Base-by-base conservation (phyloP, 768 basidiomycete genomes). In the Leucocoprinus sp. region DNA sequence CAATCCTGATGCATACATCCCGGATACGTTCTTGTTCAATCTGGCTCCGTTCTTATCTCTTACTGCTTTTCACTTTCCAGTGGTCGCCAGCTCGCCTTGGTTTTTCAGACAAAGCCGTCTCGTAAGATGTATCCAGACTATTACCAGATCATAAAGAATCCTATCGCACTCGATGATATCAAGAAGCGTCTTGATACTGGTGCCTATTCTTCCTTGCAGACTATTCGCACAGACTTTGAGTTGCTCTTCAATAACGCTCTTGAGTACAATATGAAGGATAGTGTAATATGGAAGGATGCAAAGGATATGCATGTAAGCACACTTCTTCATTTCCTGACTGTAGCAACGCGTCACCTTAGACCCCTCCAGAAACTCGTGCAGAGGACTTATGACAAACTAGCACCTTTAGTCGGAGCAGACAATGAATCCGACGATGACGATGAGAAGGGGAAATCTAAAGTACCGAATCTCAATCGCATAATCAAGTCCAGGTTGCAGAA, bases 101-200 rank as follows among this genome's bases (percentile, higher is more conserved):
- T 76, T 55, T 92, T 90, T 62, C 60, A 83, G 56, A 75, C 74
- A 48, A 74, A 80, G 52, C 85, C 85, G 15, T 72, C 78, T 35
- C 85, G 81, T 64, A 75, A 79, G 47, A 68, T 69, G 47, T 90
- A 87, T 63, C 78, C 90, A 31, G 92, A 93, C 67, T 97, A 97
- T 65, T 96, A 93, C 64, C 59, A 63, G 18, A 50, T 82, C 52
- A 95, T 93, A 58, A 70, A 79, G 54, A 70, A 76, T 19, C 93
- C 93, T 23, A 89, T 96, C 54, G 82, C 88, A 21, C 69, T 96
- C 41, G 85, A 90, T 35, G 89, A 93, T 52, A 91, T 96, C 67
- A 90, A 90, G 72, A 74, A 77, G 55, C 75, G 78, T 55, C 71
- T 93, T 21, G 81, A 84, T 37, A 64, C 66, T 41, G 67, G 69